Base-by-base conservation (phyloP, 1,139 yeast genomes). In the Petasospora rhodanensis region DNA sequence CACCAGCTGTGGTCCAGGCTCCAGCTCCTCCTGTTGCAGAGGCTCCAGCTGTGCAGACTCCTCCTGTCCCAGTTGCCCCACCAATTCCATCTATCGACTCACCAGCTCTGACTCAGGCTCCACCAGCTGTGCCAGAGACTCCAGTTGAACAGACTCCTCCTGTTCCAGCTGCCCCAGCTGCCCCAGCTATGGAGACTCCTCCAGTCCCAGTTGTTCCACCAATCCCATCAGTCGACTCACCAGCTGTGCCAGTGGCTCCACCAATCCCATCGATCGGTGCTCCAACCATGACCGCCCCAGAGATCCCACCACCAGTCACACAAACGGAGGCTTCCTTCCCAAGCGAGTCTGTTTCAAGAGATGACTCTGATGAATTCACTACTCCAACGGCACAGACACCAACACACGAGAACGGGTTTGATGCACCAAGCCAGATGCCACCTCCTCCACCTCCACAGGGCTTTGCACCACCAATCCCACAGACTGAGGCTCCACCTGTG, bases 101-200 rank as follows among this genome's bases (percentile, higher is more conserved):
- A 12, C 20, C 17, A 70, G 65, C 37, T 67, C 29, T 12, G 34
- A 36, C 18, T 26, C 40, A 24, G 22, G 38, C 49, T n/a, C 30
- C 37, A 28, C 18, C 22, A 18, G 37, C 36, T 12, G 26, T 17
- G 24, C 23, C 79, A 78, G 4, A 22, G 22, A 22, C 78, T 1
- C 79, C 81, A 10, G 68, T 65, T 33, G 52, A 29, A 36, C 47
- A 34, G n/a, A 31, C 25, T 9, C 15, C 35, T 23, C 26, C 29
- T 13, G 17, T 33, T 11, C 29, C 30, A 16, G 14, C n/a, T 9
- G 16, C 20, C 6, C 29, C 72, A 62, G 23, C 8, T n/a, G 9
- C 47, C 7, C 14, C 23, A 21, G 12, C 16, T 7, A 23, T n/a
- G n/a, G n/a, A n/a, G n/a, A n/a, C n/a, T n/a, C n/a, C 51, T 41